Conservation (phyloP, 2,329 filamentous ascomycete genomes). For the Scopulariopsis brevicaulis region DNA sequence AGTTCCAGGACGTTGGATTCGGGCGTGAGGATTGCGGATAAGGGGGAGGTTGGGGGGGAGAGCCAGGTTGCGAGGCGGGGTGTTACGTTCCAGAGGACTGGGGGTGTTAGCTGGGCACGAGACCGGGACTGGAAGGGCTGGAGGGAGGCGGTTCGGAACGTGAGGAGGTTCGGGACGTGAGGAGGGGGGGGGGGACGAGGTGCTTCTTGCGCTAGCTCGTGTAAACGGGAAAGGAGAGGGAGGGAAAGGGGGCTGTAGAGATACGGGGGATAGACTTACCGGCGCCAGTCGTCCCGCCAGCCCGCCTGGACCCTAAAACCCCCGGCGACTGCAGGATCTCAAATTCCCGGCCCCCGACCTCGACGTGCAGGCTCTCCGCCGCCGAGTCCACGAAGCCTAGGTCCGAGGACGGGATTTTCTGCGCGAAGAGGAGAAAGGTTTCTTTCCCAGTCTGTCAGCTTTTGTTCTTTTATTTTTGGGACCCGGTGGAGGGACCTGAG, state of each 20-base stretch:
- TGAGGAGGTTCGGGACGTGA: not conserved
- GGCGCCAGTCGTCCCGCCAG: slow-evolving; percentile 44
- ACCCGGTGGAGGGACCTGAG: no score
- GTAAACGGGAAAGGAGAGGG: no score
- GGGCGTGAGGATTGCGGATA: slow-evolving; percentile 35
- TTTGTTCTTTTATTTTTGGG: not conserved
- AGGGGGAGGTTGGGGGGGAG: slow-evolving; percentile 45
- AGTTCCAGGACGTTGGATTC: slow-evolving; percentile 63
- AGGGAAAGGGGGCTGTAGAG: not conserved
- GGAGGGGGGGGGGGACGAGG: slow-evolving; percentile 4
- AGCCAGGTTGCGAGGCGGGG: slow-evolving; percentile 78
- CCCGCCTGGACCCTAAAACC: slow-evolving; percentile 65
- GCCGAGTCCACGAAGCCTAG: slow-evolving; percentile 77
- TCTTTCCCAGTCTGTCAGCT: slow-evolving; percentile 41
- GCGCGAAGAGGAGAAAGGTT: slow-evolving; percentile 77
- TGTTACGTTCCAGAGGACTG: slow-evolving; percentile 86
- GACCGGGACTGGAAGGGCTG: no score
- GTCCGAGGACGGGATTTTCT: slow-evolving; percentile 59
- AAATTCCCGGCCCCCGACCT: slow-evolving; percentile 58
- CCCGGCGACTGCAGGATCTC: slow-evolving; percentile 74
- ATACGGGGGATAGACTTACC: slow-evolving; percentile 23
- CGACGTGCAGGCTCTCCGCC: slow-evolving; percentile 52
- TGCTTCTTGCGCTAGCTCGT: no score
- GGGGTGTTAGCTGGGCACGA: no score
- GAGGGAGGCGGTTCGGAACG: not conserved